Evolutionary conservation across 345 rosid genomes (phyloP).

Genomic region (Microthlaspi erraticum): DNA sequence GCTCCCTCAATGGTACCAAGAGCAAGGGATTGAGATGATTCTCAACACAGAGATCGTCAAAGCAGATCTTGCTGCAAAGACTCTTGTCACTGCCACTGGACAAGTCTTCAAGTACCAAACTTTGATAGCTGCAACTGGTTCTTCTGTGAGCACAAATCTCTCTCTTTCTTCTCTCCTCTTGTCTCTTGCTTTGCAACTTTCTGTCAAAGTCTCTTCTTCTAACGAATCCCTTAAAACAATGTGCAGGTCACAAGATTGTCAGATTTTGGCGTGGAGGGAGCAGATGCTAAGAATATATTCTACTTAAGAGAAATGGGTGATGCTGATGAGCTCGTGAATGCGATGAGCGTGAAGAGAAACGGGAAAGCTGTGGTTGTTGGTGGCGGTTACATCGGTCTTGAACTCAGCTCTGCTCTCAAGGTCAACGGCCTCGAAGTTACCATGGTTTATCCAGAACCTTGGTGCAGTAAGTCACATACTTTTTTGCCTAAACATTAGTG

Average conservation of each 20-base stretch:
- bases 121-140: conserved; percentile 88
- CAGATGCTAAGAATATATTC: conserved; percentile 49
- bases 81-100: conserved; percentile 68
- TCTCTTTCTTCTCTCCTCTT: background rate
- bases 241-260: conserved; percentile 57
- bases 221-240: background rate
- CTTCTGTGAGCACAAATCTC: conserved; percentile 45
- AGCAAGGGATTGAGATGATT: conserved; percentile 83
- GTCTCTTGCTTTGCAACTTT: background rate
- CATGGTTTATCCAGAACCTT: conserved; percentile 67
- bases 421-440: conserved; percentile 73
- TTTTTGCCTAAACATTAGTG: background rate
- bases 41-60: conserved; percentile 78
- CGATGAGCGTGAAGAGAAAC: conserved; percentile 49
- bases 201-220: background rate
- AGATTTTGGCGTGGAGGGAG: conserved; percentile 48
- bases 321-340: conserved; percentile 43
- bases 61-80: conserved; percentile 78
- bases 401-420: conserved; percentile 80
- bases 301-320: conserved; percentile 41
- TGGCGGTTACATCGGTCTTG: conserved; percentile 97
- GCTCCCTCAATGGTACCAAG: conserved; percentile 82
- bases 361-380: conserved; percentile 93
- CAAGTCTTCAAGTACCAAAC: conserved; percentile 65
- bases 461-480: conserved; percentile 47